Evolutionary conservation across 1,284 basidiomycete genomes (phyloP).

Genomic region (Tausonia pullulans): DNA sequence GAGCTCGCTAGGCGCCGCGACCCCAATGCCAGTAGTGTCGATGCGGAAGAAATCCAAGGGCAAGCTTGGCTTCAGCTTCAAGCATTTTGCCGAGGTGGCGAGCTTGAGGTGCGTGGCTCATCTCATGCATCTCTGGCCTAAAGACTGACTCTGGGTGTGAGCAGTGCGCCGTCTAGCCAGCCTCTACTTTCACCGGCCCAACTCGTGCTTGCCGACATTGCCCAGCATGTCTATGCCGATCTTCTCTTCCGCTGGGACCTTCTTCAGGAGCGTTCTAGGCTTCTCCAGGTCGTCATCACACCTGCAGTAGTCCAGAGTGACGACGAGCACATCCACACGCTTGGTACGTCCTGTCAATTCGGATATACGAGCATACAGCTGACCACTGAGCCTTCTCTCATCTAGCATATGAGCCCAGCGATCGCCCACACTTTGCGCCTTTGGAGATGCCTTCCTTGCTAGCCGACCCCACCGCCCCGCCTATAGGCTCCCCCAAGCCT

Average conservation of each 20-base stretch:
- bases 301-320: not conserved
- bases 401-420: not conserved
- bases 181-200: not conserved
- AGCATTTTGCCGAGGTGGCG: not conserved
- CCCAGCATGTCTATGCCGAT: constrained; percentile 9
- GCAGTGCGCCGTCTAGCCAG: not conserved
- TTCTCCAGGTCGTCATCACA: not conserved
- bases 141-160: not conserved
- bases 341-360: not conserved
- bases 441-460: not conserved
- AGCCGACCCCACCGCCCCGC: not conserved
- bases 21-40: not conserved
- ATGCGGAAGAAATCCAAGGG: not conserved
- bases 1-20: no score
- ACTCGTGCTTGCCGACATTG: constrained; percentile 1
- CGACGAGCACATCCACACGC: not conserved
- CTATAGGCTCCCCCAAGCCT: not conserved
- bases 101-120: not conserved
- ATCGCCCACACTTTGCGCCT: not conserved
- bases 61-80: not conserved
- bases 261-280: constrained; percentile 6
- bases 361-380: not conserved
- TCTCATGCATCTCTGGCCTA: not conserved
- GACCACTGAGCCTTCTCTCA: not conserved
- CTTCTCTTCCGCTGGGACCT: constrained; percentile 15